Conservation (phyloP, 768 basidiomycete genomes). For the Termitomyces bulborhizus region DNA sequence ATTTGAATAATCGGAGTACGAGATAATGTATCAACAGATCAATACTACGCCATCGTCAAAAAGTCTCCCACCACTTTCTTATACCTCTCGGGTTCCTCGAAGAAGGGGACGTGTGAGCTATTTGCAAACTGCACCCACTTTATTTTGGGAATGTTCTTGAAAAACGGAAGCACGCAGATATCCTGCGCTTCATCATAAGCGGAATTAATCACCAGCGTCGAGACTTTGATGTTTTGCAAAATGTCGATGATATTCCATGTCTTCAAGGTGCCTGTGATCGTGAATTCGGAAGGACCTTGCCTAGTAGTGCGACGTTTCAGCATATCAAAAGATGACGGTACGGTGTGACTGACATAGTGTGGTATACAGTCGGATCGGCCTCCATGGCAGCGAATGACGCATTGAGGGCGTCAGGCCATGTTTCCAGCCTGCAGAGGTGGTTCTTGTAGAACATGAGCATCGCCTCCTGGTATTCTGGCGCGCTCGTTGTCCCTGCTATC, state of each 20-base stretch:
- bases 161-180: slow-evolving; percentile 30
- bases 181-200: slow-evolving; percentile 36
- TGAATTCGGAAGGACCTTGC: slow-evolving; percentile 13
- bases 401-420: slow-evolving; percentile 19
- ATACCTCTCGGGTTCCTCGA: slow-evolving; percentile 37
- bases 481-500: slow-evolving; percentile 13
- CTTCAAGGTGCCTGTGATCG: slow-evolving; percentile 19
- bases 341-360: slow-evolving; percentile 18
- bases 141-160: slow-evolving; percentile 30
- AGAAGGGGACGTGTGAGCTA: slow-evolving; percentile 38
- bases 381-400: slow-evolving; percentile 15
- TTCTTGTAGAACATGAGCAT: slow-evolving; percentile 18
- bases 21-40: background rate
- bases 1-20: background rate
- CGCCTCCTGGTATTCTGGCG: slow-evolving; percentile 13
- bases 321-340: slow-evolving; percentile 8
- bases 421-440: slow-evolving; percentile 19
- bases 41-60: slow-evolving; percentile 12
- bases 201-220: slow-evolving; percentile 39
- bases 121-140: slow-evolving; percentile 40
- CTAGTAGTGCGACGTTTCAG: background rate
- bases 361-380: slow-evolving; percentile 20
- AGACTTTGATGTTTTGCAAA: slow-evolving; percentile 30
- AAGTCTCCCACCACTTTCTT: slow-evolving; percentile 32
- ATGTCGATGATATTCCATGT: slow-evolving; percentile 41